Conservation (phyloP, 352 stramenopile genomes). For the Pythium angustatum region DNA sequence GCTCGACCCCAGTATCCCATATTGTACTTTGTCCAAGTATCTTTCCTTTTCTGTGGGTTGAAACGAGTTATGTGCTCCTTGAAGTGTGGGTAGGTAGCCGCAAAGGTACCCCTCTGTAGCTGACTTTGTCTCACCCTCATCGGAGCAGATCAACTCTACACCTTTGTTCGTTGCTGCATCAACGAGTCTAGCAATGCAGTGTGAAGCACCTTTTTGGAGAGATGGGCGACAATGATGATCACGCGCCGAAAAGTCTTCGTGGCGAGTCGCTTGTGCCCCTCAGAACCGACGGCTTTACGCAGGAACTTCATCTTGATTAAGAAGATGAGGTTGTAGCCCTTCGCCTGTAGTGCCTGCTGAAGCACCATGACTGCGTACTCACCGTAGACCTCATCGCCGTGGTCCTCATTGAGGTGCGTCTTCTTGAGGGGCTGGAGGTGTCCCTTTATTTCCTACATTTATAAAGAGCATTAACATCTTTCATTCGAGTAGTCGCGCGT, state of each 20-base stretch:
- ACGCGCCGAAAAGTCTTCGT: constrained; percentile 10
- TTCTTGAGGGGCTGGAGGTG: constrained; percentile 5
- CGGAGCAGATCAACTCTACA: no score
- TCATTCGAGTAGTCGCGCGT: background rate
- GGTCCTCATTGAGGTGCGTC: background rate
- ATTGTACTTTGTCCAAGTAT: no score
- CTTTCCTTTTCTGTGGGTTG: no score
- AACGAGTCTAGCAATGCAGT: no score
- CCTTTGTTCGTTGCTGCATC: no score
- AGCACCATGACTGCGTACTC: constrained; percentile 12
- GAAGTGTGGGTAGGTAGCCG: no score
- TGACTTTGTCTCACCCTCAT: no score
- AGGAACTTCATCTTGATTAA: constrained; percentile 12
- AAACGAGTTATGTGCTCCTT: no score
- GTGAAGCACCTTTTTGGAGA: no score
- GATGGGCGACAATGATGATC: constrained; percentile 19
- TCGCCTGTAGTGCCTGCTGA: constrained; percentile 14
- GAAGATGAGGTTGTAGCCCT: constrained; percentile 15
- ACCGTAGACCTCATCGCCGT: background rate
- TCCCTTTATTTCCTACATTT: constrained; percentile 7
- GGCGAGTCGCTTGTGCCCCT: constrained; percentile 9
- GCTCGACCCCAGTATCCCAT: no score
- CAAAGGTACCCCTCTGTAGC: no score
- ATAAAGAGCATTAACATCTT: background rate
- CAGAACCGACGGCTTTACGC: background rate